These are phyloP conservation scores for Spongispora temasekensis DNA, from an alignment of 1,284 basidiomycete species.

Conservation along the genomic window DNA sequence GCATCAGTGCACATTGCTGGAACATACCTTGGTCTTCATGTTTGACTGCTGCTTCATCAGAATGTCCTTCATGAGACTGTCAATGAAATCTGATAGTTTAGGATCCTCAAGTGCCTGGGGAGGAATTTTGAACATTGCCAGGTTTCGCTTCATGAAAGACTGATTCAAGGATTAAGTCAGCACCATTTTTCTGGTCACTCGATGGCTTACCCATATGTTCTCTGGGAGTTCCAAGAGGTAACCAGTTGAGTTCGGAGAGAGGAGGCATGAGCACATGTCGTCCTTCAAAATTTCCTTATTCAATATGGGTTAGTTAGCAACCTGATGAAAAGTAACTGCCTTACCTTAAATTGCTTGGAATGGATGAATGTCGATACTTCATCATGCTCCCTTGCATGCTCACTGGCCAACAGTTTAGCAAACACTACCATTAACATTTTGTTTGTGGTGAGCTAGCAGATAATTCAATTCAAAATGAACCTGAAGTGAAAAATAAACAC, in stretches of 20 bases:
- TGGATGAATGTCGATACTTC: neutral
- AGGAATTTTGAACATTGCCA: conserved; percentile 6
- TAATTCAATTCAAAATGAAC: neutral
- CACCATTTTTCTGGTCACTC: neutral
- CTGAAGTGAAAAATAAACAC: neutral
- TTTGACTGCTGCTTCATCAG: neutral
- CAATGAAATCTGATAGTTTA: neutral
- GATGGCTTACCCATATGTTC: neutral
- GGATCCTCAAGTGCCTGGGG: neutral
- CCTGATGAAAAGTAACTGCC: neutral
- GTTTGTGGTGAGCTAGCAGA: neutral
- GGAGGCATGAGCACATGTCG: conserved; percentile 1
- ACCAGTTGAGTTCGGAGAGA: conserved; percentile 2
- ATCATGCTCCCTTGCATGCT: neutral
- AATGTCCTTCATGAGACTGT: conserved; percentile 7
- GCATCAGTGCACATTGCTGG: neutral
- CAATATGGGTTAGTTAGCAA: neutral
- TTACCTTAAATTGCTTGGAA: conserved; percentile 7
- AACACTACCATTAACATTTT: neutral
- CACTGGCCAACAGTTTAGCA: neutral
- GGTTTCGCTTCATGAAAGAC: conserved; percentile 4
- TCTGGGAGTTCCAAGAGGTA: neutral
- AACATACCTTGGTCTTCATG: conserved; percentile 12
- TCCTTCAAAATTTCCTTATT: conserved; percentile 7
- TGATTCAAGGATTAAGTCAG: neutral